A percentile compares a stretch with the other conserved stretches of the same genome.
Conservation (phyloP, 2,329 filamentous ascomycete genomes). For the Biscogniauxia marginata region DNA sequence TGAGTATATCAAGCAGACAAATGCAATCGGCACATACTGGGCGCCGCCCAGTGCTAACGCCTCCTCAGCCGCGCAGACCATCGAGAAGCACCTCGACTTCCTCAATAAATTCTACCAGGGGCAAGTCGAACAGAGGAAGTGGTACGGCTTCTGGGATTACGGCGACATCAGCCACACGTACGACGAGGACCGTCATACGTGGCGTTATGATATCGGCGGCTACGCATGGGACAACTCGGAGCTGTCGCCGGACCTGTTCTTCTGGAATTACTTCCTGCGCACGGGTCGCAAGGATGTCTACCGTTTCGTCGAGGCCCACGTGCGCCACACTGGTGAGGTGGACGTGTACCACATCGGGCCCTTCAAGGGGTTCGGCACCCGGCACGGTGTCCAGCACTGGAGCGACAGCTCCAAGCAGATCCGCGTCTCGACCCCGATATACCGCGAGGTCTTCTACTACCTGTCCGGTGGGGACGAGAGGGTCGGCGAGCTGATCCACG, state of each 20-base stretch:
- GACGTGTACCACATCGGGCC: conserved; percentile 60
- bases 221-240: conserved; percentile 67
- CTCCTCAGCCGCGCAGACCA: conserved; percentile 33
- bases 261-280: conserved; percentile 62
- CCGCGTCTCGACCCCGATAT: conserved; percentile 57
- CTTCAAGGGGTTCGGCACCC: conserved; percentile 59
- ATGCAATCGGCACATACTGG: conserved; percentile 58
- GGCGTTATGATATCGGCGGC: conserved; percentile 63
- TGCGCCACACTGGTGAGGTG: conserved; percentile 59
- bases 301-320: conserved; percentile 57
- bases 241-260: conserved; percentile 60
- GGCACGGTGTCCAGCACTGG: conserved; percentile 63
- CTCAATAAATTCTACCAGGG: conserved; percentile 54
- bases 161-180: conserved; percentile 65
- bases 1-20: conserved; percentile 48
- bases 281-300: conserved; percentile 58
- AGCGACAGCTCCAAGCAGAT: conserved; percentile 61
- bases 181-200: conserved; percentile 56
- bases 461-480: conserved; percentile 58
- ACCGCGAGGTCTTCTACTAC: conserved; percentile 57
- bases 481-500: conserved; percentile 52
- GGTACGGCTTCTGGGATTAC: conserved; percentile 64
- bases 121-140: conserved; percentile 56
- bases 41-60: conserved; percentile 34
- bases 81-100: conserved; percentile 56